Percentiles rank a stretch among this genome's conserved stretches.
phyloP scores from a whole-genome alignment of 805 yeast species.

The Candida silvatica region DNA sequence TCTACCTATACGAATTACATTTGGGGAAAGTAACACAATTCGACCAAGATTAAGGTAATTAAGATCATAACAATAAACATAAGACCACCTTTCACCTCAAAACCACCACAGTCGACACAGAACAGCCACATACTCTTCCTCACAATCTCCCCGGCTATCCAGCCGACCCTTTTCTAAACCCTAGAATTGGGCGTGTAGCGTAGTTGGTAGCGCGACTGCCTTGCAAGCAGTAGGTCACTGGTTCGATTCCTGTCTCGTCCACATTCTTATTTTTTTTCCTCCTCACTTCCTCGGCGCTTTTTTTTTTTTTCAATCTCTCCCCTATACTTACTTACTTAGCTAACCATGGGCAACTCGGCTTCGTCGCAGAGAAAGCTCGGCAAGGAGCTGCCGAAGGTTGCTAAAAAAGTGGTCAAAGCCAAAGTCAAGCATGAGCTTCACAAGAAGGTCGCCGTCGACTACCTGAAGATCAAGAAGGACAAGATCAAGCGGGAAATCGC shows the following conservation, averaged over 20 bases:
- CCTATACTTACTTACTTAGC: neutral
- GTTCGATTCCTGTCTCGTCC: constrained; percentile 78
- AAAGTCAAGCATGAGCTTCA: constrained; percentile 2
- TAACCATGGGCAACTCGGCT: constrained; percentile 17
- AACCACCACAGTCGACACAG: no score
- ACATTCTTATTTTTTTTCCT: constrained; percentile 14
- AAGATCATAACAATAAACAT: no score
- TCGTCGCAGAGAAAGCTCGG: constrained; percentile 14
- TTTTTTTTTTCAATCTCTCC: constrained; percentile 4
- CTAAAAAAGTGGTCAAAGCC: constrained; percentile 5
- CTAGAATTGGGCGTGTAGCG: constrained; percentile 85
- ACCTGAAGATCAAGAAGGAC: constrained; percentile 2
- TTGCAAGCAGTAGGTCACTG: constrained; percentile 73
- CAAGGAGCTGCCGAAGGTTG: constrained; percentile 4
- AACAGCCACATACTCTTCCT: no score
- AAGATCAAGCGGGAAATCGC: neutral
- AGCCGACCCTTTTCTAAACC: no score
- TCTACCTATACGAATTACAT: no score
- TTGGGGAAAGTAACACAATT: no score
- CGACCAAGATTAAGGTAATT: no score
- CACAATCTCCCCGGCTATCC: no score
- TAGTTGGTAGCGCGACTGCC: constrained; percentile 79
- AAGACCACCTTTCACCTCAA: no score
- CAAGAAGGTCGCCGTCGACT: constrained; percentile 6
- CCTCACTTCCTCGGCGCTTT: neutral